phyloP scores from a whole-genome alignment of 2,329 filamentous ascomycete species.

The Geosmithia morbida region DNA sequence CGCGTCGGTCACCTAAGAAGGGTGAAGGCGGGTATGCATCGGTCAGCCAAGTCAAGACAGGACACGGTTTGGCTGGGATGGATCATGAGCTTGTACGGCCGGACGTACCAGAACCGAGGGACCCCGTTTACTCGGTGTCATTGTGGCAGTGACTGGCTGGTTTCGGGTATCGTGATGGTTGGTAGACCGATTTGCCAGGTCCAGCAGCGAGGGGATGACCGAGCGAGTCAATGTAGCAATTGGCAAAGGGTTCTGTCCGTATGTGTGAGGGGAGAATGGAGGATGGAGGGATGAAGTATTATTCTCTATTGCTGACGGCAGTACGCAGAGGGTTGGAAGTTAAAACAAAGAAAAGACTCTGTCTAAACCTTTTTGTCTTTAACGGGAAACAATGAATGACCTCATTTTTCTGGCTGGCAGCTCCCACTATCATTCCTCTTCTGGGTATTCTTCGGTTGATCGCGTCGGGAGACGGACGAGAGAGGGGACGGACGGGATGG shows the following conservation, averaged over 20 bases:
- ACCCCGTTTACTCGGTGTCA: slow-evolving; percentile 36
- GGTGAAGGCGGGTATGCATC: not conserved
- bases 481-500: not conserved
- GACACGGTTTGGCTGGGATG: not conserved
- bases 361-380: not conserved
- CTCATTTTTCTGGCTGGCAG: not conserved
- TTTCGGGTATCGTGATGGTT: no score
- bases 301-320: no score
- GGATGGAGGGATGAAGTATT: no score
- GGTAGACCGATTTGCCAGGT: no score
- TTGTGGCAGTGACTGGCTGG: slow-evolving; percentile 5
- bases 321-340: no score
- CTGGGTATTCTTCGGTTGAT: not conserved
- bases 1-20: slow-evolving; percentile 20
- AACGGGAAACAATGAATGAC: not conserved
- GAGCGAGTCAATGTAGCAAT: no score
- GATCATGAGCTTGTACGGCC: not conserved
- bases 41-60: not conserved
- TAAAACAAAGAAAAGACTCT: no score
- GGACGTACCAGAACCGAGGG: slow-evolving; percentile 44
- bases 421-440: not conserved
- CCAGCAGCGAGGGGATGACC: no score
- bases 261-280: no score
- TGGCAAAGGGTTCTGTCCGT: no score
- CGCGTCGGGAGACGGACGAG: not conserved